Conservation (phyloP, 805 yeast genomes). For the Vanderwaltozyma polyspora region DNA sequence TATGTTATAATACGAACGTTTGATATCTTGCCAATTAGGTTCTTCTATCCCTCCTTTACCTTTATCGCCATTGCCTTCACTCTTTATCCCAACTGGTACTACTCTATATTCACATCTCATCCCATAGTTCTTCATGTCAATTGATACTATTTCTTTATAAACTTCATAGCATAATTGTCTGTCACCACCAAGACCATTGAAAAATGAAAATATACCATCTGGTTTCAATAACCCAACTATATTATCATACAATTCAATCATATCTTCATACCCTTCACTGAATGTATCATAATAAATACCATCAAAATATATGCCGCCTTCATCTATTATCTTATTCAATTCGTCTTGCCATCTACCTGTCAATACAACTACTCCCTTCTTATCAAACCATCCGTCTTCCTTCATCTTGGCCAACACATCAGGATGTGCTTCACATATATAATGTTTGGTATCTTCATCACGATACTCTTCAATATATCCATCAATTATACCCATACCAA, state of each 20-base stretch:
- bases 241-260: slow-evolving; percentile 73
- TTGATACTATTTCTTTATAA: slow-evolving; percentile 67
- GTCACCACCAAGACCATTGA: slow-evolving; percentile 85
- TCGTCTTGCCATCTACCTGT: slow-evolving; percentile 93
- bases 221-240: slow-evolving; percentile 76
- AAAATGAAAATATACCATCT: slow-evolving; percentile 77
- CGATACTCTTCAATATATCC: slow-evolving; percentile 45
- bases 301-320: slow-evolving; percentile 59
- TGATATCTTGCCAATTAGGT: slow-evolving; percentile 24
- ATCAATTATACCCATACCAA: slow-evolving; percentile 96
- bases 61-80: neutral
- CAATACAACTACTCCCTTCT: slow-evolving; percentile 56
- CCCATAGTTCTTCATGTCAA: slow-evolving; percentile 75
- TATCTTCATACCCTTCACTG: slow-evolving; percentile 82
- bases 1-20: slow-evolving; percentile 27
- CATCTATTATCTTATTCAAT: slow-evolving; percentile 49
- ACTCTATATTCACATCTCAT: slow-evolving; percentile 44
- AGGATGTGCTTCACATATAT: slow-evolving; percentile 91
- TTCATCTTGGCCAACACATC: slow-evolving; percentile 64
- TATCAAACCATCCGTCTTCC: slow-evolving; percentile 74
- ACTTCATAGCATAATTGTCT: slow-evolving; percentile 70
- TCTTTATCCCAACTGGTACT: slow-evolving; percentile 10
- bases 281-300: slow-evolving; percentile 92
- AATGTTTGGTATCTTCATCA: slow-evolving; percentile 36
- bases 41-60: neutral